These are phyloP conservation scores for Chrysoporthe puriensis DNA, from an alignment of 2,329 filamentous ascomycete species.

Conservation along the genomic window DNA sequence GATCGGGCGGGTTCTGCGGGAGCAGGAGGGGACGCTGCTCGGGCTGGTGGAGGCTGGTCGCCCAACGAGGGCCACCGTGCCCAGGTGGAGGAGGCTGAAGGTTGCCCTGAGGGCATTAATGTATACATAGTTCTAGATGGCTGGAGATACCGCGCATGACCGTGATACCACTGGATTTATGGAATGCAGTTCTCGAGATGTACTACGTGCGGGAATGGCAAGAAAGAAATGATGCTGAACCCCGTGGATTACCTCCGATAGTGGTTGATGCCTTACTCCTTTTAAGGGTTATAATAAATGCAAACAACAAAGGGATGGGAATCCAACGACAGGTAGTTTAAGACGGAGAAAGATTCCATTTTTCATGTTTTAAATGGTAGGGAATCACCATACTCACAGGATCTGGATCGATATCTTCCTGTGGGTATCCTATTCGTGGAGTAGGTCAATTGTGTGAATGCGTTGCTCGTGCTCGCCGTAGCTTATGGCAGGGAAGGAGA, in stretches of 20 bases:
- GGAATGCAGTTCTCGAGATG: neutral
- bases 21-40: conserved; percentile 19
- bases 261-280: neutral
- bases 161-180: neutral
- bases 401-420: no score
- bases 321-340: neutral
- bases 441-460: no score
- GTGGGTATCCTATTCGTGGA: no score
- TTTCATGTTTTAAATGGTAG: neutral
- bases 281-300: neutral
- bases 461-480: no score
- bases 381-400: neutral
- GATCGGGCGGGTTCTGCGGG: conserved; percentile 31
- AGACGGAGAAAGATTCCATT: neutral
- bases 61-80: conserved; percentile 31
- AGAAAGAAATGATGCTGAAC: neutral
- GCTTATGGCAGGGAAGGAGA: no score
- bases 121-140: neutral
- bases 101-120: conserved; percentile 30
- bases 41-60: conserved; percentile 8
- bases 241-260: neutral
- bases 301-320: neutral
- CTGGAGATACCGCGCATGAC: neutral
- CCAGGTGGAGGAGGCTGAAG: conserved; percentile 27
- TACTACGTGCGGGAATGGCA: neutral